phyloP scores from a whole-genome alignment of 2,329 filamentous ascomycete species.

The Zopfia rhizophila region DNA sequence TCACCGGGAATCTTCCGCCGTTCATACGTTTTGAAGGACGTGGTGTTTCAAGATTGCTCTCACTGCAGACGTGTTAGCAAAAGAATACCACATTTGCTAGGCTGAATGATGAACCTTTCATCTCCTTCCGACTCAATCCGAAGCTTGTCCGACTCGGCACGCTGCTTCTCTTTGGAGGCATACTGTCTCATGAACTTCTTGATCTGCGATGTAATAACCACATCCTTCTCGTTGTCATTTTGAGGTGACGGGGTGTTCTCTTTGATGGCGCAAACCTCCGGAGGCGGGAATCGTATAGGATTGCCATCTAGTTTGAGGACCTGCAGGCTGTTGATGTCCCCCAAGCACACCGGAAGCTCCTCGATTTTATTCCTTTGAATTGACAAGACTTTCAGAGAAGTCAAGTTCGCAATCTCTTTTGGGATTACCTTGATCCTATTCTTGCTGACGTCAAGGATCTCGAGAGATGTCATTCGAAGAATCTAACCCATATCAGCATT shows the following conservation, averaged over 20 bases:
- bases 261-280: conserved; percentile 55
- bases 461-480: conserved; percentile 84
- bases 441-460: conserved; percentile 91
- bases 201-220: conserved; percentile 68
- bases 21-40: conserved; percentile 70
- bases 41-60: conserved; percentile 80
- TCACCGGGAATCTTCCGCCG: conserved; percentile 69
- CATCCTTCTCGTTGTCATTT: conserved; percentile 69
- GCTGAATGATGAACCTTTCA: conserved; percentile 33
- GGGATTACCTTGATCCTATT: conserved; percentile 85
- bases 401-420: conserved; percentile 80
- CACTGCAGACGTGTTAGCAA: conserved; percentile 62
- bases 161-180: conserved; percentile 48
- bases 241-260: conserved; percentile 57
- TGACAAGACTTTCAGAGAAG: conserved; percentile 88
- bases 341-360: conserved; percentile 82
- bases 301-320: conserved; percentile 92
- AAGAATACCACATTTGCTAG: conserved; percentile 2
- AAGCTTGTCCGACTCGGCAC: conserved; percentile 42
- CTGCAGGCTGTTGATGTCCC: conserved; percentile 89
- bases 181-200: conserved; percentile 66
- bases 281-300: conserved; percentile 79
- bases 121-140: conserved; percentile 60
- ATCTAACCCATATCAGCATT: conserved; percentile 65
- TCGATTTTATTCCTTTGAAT: conserved; percentile 88